Base-by-base conservation (phyloP, 176 grass and related monocot genomes). In the Urochloa ruziziensis region DNA sequence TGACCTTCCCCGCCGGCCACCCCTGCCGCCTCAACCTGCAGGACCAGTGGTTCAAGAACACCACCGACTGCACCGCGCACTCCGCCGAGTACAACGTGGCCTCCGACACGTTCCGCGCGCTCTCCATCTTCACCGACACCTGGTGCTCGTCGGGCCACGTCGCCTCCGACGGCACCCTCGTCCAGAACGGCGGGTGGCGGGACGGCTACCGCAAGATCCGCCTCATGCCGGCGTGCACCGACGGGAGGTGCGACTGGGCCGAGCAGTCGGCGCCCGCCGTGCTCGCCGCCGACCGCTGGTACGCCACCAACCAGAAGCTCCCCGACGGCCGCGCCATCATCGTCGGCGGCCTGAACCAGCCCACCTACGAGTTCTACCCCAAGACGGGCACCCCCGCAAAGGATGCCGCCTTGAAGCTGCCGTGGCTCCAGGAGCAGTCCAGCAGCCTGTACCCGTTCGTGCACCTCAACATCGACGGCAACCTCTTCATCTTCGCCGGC, bases 401-500 rank as follows among this genome's bases (percentile, higher is more conserved):
- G 1, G 14, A 52, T 18, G 17, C 17, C 5, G 17, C 42, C 29
- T 75, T 85, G 64, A 1, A 35, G 32, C 48, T 89, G 78, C 67
- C 44, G 7, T 96, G n/a, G n/a, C n/a, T 93, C 30, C 27, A 93
- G 70, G 29, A 36, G 1, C 7, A 85, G 17, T 87, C 83, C 13
- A 89, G 91, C 91, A 93, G 76, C 5, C 86, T 93, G 72, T 96
- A 96, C 40, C 94, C 94, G 1, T 96, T 96, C 82, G 86, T 96
- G 33, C 91, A 93, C 30, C 83, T 96, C 39, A 96, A 89, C 77
- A 70, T 96, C 1, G 94, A 96, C 5, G 94, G 94, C 78, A 93
- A 96, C 77, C 89, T 96, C 2, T 96, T 96, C 80, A 74, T 96
- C 73, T 96, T 91, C 63, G 89, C 94, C 70, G 83, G 80, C 46